Conservation (phyloP, 306 rosid species). For the Casuarina glauca region DNA sequence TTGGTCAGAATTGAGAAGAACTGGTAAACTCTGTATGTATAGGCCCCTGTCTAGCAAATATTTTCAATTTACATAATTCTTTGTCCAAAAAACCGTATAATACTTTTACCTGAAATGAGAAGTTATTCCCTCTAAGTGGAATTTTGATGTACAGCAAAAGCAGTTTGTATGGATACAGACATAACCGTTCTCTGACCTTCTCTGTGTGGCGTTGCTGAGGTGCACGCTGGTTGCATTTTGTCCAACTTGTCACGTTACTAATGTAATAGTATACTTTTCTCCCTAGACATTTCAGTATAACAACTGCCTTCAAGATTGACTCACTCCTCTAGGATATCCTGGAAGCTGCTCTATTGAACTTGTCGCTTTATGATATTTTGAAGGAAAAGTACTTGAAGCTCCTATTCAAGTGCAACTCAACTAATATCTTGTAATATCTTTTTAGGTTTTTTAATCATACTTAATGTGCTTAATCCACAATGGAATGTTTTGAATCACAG, state of each 20-base stretch:
- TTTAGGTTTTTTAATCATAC: neutral
- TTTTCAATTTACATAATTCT: neutral
- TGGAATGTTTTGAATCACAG: conserved; percentile 48
- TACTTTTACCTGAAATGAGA: no score
- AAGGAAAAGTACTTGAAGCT: neutral
- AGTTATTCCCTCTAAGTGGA: neutral
- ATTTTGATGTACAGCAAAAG: neutral
- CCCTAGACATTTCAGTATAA: conserved; percentile 4
- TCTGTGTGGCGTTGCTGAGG: neutral
- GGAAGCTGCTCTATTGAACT: neutral
- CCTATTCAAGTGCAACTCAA: conserved; percentile 22
- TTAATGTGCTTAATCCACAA: conserved; percentile 34
- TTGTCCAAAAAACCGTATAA: neutral
- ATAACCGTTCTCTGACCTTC: neutral
- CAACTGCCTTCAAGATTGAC: conserved; percentile 3
- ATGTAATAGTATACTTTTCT: conserved; percentile 3
- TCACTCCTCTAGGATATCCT: conserved; percentile 2
- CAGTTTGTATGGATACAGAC: neutral
- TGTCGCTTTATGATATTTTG: neutral
- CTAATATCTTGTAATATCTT: conserved; percentile 6
- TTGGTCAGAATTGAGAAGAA: neutral
- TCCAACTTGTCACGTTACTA: neutral
- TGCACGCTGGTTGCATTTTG: neutral
- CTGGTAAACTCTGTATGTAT: neutral
- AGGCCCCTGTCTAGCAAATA: neutral